A percentile compares a stretch with the other conserved stretches of the same genome.
Conservation (phyloP, 2,329 filamentous ascomycete genomes). For the Phialophora chinensis region DNA sequence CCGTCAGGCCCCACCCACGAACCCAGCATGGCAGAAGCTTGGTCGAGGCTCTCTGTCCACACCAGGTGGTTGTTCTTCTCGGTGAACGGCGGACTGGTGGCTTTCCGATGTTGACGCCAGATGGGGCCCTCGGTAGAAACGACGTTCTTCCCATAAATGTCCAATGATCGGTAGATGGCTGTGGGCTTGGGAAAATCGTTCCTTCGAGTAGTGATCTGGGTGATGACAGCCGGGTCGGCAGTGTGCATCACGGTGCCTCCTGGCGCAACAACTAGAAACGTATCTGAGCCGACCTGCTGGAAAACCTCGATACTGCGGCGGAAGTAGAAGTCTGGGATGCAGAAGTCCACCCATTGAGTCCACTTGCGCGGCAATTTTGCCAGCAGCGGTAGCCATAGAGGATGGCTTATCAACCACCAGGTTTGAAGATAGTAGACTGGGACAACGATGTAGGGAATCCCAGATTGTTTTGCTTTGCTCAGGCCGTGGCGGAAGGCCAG, state of each 20-base stretch:
- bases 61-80: slow-evolving; percentile 75
- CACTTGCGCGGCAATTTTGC: slow-evolving; percentile 49
- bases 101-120: slow-evolving; percentile 76
- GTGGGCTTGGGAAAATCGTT: slow-evolving; percentile 75
- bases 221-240: slow-evolving; percentile 68
- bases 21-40: slow-evolving; percentile 67
- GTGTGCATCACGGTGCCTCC: slow-evolving; percentile 60
- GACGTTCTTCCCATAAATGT: slow-evolving; percentile 74
- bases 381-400: slow-evolving; percentile 53
- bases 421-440: slow-evolving; percentile 47
- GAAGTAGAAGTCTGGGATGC: slow-evolving; percentile 39
- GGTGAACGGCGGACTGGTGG: slow-evolving; percentile 73
- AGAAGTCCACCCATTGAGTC: slow-evolving; percentile 54
- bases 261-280: slow-evolving; percentile 69
- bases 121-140: slow-evolving; percentile 70
- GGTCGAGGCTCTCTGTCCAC: slow-evolving; percentile 67
- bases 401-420: slow-evolving; percentile 55
- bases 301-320: slow-evolving; percentile 56
- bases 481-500: slow-evolving; percentile 38
- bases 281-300: slow-evolving; percentile 62
- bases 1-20: slow-evolving; percentile 60
- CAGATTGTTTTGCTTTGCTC: slow-evolving; percentile 40
- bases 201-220: slow-evolving; percentile 68
- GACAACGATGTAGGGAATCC: slow-evolving; percentile 41
- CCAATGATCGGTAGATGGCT: slow-evolving; percentile 63